Evolutionary conservation across 306 rosid genomes (phyloP), one percentile per base, ranked within the genome.

Genomic region (Rosa lucieae): DNA sequence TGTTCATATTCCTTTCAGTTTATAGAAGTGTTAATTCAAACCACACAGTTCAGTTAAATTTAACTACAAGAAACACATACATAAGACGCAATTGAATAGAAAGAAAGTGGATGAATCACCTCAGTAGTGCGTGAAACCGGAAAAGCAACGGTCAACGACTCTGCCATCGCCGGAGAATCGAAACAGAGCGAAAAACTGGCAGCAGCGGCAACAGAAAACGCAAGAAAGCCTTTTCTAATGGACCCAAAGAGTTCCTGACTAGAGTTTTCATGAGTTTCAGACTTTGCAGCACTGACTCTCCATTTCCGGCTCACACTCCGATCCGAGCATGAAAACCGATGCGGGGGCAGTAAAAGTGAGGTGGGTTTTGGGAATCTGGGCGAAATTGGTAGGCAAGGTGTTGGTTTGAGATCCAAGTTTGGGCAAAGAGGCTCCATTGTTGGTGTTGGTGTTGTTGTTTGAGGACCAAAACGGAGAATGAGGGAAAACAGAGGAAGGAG

Each of bases 101-200:
- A 48, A 43, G 0, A 48, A 62, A 39, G 20, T 29, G 11, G 8
- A 61, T 11, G 40, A 18, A 61, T 67, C 79, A 95, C 99, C 94
- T 95, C 97, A 32, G 85, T 94, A 53, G 95, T 92, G 11, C 98
- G 96, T 32, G 99, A 95, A 78, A 88, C 94, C 4, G 99, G 99
- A 77, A 95, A 95, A 76, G 98, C 98, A 20, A 95, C 92, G 5
- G 99, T 92, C 43, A 95, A 95, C 12, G 99, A 95, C 86, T 95
- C 97, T 3, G 98, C 91, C 1, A 90, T 79, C 76, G 91, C 90
- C 1, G 93, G 91, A 26, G 94, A 76, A 39, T 88, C 81, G 18
- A 85, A 84, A 35, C 83, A 89, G 47, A 92, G 76, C 6, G 90
- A 90, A n/a, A 79, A 77, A 17, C 88, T 75, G 10, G 96, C 68